Evolutionary conservation across 495 filamentous ascomycete species (phyloP), one percentile per base, ranked within the genome.

Genomic region (Aspergillus egyptiacus): DNA sequence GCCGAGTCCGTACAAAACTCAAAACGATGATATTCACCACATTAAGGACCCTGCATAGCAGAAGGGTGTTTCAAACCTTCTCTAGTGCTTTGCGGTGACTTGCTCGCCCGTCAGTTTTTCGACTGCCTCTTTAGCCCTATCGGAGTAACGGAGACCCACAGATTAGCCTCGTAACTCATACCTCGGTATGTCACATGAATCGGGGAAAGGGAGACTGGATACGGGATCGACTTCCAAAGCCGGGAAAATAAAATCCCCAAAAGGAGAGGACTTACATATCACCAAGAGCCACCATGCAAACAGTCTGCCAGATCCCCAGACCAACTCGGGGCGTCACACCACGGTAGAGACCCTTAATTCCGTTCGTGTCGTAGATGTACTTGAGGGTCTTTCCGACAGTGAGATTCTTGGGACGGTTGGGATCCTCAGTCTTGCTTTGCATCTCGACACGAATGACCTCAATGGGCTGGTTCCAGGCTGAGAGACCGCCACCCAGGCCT

Each of bases 401-500:
- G 81, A 98, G 79, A 69, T 98, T 98, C 82, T 94, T 94, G 45
- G 93, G 93, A 20, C 93, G 87, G 73, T 97, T 97, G 44, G 93
- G 91, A 61, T 98, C 93, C 48, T 83, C 87, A 52, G 86, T 96
- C 83, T 95, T 97, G 75, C 86, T 91, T 80, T 98, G 93, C 94
- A 98, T 97, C 79, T 98, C 93, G 50, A 98, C 93, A 57, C 93
- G 87, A 67, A 98, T 95, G 64, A 98, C 93, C 80, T 98, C 93
- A 71, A 98, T 98, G 20, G 93, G 93, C 78, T 98, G 93, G 71
- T 98, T 98, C 93, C 93, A 98, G 51, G 93, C 93, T 50, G 83
- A 88, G 46, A 98, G 72, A 60, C 93, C 93, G 77, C 93, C 93
- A 66, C 93, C 93, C 14, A 98, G 59, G 57, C 85, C 80, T 48